Evolutionary conservation across 2,329 filamentous ascomycete genomes (phyloP).

Genomic region (Nemania diffusa): DNA sequence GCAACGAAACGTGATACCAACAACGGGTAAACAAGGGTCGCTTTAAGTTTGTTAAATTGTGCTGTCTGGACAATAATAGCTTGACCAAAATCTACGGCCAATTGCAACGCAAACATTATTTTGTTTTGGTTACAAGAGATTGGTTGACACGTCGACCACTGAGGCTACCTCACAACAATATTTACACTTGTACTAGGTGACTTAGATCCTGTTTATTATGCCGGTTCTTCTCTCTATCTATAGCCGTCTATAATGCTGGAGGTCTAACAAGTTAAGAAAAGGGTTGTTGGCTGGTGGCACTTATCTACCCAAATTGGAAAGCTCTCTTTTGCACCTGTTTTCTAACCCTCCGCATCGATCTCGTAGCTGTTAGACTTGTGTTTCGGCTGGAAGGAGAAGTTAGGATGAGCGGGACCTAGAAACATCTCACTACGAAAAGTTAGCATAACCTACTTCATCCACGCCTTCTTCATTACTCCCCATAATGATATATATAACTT

Average conservation of each 20-base stretch:
- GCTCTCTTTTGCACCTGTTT: not conserved
- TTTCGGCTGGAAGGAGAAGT: slow-evolving; percentile 96
- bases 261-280: not conserved
- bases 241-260: not conserved
- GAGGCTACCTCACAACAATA: not conserved
- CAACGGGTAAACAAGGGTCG: not conserved
- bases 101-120: not conserved
- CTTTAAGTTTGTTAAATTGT: not conserved
- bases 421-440: slow-evolving; percentile 84
- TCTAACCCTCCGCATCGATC: slow-evolving; percentile 76
- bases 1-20: no score
- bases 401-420: slow-evolving; percentile 86
- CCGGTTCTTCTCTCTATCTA: not conserved
- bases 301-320: not conserved
- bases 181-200: not conserved
- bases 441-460: slow-evolving; percentile 6
- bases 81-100: not conserved
- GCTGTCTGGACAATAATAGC: not conserved
- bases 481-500: slow-evolving; percentile 51
- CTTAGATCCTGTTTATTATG: not conserved
- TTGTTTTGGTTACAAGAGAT: not conserved
- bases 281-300: no score
- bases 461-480: not conserved
- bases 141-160: not conserved
- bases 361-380: slow-evolving; percentile 96